Evolutionary conservation across 2,329 filamentous ascomycete genomes (phyloP).

Genomic region (Lasiodiplodia gonubiensis): DNA sequence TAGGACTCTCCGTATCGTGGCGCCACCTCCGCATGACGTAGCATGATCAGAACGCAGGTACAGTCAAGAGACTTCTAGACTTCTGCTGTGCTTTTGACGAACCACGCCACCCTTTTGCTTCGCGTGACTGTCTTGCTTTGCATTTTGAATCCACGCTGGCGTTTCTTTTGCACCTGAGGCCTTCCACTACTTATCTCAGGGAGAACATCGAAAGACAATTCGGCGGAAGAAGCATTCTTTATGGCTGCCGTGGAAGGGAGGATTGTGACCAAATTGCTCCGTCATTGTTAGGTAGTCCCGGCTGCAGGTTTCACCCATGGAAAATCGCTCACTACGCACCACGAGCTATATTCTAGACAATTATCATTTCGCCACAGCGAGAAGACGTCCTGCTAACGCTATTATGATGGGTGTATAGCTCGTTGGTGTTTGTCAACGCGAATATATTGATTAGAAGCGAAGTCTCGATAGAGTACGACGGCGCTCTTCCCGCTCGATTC

Average conservation of each 20-base stretch:
- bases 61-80: neutral
- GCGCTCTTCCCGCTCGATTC: neutral
- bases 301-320: neutral
- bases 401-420: neutral
- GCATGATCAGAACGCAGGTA: slow-evolving; percentile 4
- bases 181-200: neutral
- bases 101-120: neutral
- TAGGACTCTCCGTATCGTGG: slow-evolving; percentile 16
- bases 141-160: neutral
- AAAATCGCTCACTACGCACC: neutral
- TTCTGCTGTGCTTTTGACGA: neutral
- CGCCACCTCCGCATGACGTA: slow-evolving; percentile 19
- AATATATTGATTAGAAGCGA: neutral
- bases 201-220: neutral
- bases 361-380: neutral
- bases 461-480: neutral
- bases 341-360: neutral
- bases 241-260: neutral
- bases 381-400: neutral
- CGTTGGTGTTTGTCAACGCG: neutral
- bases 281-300: neutral
- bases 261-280: neutral
- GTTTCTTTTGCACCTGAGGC: neutral
- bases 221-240: neutral
- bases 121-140: neutral